Percentiles rank a stretch among this genome's conserved stretches.
Conservation (phyloP, 108 stramenopile genomes). For the Chaetoceros tenuissimus region DNA sequence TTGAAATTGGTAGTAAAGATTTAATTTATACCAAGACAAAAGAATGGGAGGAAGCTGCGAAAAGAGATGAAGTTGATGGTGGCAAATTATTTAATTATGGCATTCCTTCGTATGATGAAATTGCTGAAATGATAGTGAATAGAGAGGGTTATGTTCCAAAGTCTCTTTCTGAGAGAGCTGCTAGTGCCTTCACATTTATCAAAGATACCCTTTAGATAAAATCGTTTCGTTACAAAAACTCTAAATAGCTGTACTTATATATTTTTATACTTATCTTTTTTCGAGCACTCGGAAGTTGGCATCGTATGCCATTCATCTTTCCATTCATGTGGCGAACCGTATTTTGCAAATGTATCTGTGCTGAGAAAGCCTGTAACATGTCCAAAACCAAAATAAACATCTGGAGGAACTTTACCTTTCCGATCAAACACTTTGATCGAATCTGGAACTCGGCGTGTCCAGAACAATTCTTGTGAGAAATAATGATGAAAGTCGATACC, state of each 20-base stretch:
- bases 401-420: too few species aligned
- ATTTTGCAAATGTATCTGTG: neutral
- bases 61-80: conserved; percentile 16
- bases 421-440: too few species aligned
- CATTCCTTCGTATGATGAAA: conserved; percentile 16
- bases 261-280: neutral
- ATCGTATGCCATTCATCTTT: conserved; percentile 6
- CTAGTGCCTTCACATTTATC: conserved; percentile 21
- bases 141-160: conserved; percentile 12
- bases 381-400: neutral
- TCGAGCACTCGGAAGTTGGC: neutral
- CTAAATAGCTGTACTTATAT: too few species aligned
- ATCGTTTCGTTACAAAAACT: too few species aligned
- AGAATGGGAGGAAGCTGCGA: conserved; percentile 12
- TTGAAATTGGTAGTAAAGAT: conserved; percentile 7
- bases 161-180: conserved; percentile 12
- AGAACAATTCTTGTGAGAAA: too few species aligned
- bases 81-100: conserved; percentile 17
- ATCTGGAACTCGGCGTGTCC: too few species aligned
- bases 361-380: conserved; percentile 1
- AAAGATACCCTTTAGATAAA: conserved; percentile 18
- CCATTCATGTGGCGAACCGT: conserved; percentile 1
- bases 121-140: conserved; percentile 9
- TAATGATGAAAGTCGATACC: too few species aligned
- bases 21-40: conserved; percentile 2